Evolutionary conservation across 192 early-diverging fungal genomes (phyloP).

Genomic region (Coemansia sp.): DNA sequence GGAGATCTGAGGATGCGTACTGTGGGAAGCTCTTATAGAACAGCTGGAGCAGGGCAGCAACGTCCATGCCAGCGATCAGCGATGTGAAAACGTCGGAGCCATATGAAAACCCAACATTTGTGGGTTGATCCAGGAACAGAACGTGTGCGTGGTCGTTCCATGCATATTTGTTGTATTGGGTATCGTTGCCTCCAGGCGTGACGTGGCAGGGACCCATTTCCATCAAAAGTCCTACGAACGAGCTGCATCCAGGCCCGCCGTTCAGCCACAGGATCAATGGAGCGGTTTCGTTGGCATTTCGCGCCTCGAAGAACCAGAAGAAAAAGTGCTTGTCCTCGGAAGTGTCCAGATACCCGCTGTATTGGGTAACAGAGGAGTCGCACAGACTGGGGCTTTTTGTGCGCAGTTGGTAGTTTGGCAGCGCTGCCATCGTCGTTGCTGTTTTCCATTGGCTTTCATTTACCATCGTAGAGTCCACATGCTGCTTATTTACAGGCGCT

Average conservation of each 20-base stretch:
- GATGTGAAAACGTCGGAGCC: slow-evolving; percentile 71
- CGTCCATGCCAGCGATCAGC: slow-evolving; percentile 77
- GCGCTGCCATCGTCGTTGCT: slow-evolving; percentile 54
- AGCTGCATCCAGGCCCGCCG: slow-evolving; percentile 84
- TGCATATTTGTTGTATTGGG: slow-evolving; percentile 67
- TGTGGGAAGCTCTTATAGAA: slow-evolving; percentile 86
- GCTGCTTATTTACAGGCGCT: no score
- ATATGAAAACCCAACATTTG: slow-evolving; percentile 91
- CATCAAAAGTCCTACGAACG: slow-evolving; percentile 76
- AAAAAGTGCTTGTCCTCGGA: slow-evolving; percentile 78
- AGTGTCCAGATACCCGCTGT: slow-evolving; percentile 75
- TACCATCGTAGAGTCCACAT: no score
- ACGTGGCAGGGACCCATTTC: slow-evolving; percentile 88
- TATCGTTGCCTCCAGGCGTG: slow-evolving; percentile 67
- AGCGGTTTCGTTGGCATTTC: slow-evolving; percentile 67
- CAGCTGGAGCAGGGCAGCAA: slow-evolving; percentile 90
- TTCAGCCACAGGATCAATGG: slow-evolving; percentile 81
- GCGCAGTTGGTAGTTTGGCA: slow-evolving; percentile 74
- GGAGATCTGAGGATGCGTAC: slow-evolving; percentile 76
- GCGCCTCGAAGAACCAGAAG: slow-evolving; percentile 97
- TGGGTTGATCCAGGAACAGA: slow-evolving; percentile 85
- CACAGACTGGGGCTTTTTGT: slow-evolving; percentile 79
- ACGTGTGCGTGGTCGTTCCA: slow-evolving; percentile 94
- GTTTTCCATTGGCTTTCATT: no score
- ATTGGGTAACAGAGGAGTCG: slow-evolving; percentile 85